These are phyloP conservation scores for Shiraia bambusicola DNA, from an alignment of 2,329 filamentous ascomycete genomes.

Conservation along the genomic window DNA sequence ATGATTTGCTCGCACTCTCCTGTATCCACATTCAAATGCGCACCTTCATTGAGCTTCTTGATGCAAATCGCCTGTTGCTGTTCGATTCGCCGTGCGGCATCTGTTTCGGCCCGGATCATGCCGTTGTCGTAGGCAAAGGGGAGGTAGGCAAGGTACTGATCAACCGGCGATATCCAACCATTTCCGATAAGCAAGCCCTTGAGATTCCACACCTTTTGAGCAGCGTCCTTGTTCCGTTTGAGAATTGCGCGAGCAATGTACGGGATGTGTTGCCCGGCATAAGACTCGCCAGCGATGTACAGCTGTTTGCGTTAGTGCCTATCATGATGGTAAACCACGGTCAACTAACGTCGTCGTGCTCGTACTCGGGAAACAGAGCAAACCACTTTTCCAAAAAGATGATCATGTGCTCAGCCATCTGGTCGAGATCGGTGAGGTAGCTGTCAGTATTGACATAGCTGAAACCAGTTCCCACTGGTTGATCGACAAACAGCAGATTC, in stretches of 20 bases:
- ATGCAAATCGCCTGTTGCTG: slow-evolving; percentile 69
- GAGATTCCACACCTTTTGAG: slow-evolving; percentile 68
- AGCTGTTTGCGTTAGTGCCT: slow-evolving; percentile 58
- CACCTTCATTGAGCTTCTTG: slow-evolving; percentile 59
- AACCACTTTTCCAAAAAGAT: slow-evolving; percentile 92
- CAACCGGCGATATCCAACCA: slow-evolving; percentile 88
- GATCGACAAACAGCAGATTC: slow-evolving; percentile 94
- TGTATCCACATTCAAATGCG: slow-evolving; percentile 66
- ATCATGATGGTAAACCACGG: neutral
- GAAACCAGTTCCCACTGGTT: slow-evolving; percentile 93
- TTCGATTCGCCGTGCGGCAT: slow-evolving; percentile 66
- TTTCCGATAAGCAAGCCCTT: slow-evolving; percentile 91
- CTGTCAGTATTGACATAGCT: slow-evolving; percentile 92
- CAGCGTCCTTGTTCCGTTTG: slow-evolving; percentile 71
- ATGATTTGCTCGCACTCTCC: slow-evolving; percentile 75
- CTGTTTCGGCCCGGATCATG: slow-evolving; percentile 68
- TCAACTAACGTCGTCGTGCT: slow-evolving; percentile 79
- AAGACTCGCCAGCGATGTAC: slow-evolving; percentile 94
- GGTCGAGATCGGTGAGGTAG: slow-evolving; percentile 78
- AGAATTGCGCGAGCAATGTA: slow-evolving; percentile 93
- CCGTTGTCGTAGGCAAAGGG: slow-evolving; percentile 76
- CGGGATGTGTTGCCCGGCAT: slow-evolving; percentile 93
- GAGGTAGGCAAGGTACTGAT: slow-evolving; percentile 89
- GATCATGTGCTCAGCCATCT: slow-evolving; percentile 89
- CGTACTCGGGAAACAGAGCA: slow-evolving; percentile 84